Percentiles rank a stretch among this genome's conserved stretches.
Conservation (phyloP, 1,139 yeast genomes). For the Lodderomyces parapsilosis region DNA sequence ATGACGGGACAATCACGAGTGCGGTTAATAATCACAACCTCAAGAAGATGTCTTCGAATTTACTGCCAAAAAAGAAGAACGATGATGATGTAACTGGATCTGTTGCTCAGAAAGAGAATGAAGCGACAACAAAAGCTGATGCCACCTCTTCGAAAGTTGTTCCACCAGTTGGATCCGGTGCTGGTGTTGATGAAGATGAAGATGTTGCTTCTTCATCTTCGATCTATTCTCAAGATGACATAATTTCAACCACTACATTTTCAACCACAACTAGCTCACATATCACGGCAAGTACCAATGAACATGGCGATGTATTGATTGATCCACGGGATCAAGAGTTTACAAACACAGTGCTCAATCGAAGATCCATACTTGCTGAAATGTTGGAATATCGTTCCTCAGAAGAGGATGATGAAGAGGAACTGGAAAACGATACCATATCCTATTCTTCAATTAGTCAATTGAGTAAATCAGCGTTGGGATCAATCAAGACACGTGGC, state of each 20-base stretch:
- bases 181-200: neutral
- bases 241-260: constrained; percentile 2
- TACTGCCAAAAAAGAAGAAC: neutral
- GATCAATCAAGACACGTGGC: neutral
- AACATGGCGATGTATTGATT: constrained; percentile 6
- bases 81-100: neutral
- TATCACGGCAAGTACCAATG: neutral
- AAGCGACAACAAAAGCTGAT: no score
- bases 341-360: constrained; percentile 20
- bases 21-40: neutral
- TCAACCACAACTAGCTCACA: constrained; percentile 1
- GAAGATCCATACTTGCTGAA: constrained; percentile 46
- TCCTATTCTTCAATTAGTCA: neutral
- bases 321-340: constrained; percentile 15
- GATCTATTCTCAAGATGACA: neutral
- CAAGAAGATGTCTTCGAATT: neutral
- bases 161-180: neutral
- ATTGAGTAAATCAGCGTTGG: neutral
- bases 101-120: no score
- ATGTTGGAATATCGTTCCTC: constrained; percentile 47
- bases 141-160: neutral
- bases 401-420: constrained; percentile 13
- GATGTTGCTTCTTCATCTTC: constrained; percentile 7
- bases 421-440: constrained; percentile 1
- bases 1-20: neutral